Base-by-base conservation (phyloP, 106 monocot genomes). In the Hemerocallis citrina region DNA sequence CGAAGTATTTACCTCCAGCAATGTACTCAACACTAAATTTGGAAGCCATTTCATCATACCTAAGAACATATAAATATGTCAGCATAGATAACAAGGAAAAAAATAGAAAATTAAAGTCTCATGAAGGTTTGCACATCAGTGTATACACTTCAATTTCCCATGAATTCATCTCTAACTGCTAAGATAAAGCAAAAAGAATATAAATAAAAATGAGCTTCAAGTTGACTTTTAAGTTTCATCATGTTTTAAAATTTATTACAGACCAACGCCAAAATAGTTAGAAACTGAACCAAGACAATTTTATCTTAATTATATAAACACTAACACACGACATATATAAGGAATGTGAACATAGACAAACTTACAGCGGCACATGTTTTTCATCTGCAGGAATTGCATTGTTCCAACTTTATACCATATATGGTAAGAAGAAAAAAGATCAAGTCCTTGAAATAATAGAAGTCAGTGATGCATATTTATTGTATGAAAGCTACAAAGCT, bases 311-410 rank as follows among this genome's bases (percentile, higher is more conserved):
- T 17, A 55, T 17, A 3, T 55, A 38, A 38, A 23, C 22, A 15
- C 19, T 30, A 6, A 54, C 5, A 14, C n/a, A 16, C 17, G 33
- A 0, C 17, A 13, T 7, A 55, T 8, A 12, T 28, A 36, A 0
- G 32, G 14, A 15, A 35, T 21, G 57, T 34, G 35, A 3, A 51
- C 0, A 5, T 51, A 17, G 35, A 62, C 15, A 55, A 63, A 64
- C 87, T 75, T 75, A 92, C 92, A 92, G 87, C 12, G 83, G 65
- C 44, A 87, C 34, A 66, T 92, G 87, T 51, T 92, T 87, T 5
- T 83, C 80, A 42, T 84, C 92, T 3, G 92, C 87, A 34, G 87
- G 82, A 72, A 92, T 92, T 49, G 92, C 92, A 79, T 92, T 70
- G 50, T 77, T 83, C n/a, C 42, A 61, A 45, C 73, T 80, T 77